A percentile compares a stretch with the other conserved stretches of the same genome.
Conservation (phyloP, 2,329 filamentous ascomycete species). For the Aspergillus versicolor region DNA sequence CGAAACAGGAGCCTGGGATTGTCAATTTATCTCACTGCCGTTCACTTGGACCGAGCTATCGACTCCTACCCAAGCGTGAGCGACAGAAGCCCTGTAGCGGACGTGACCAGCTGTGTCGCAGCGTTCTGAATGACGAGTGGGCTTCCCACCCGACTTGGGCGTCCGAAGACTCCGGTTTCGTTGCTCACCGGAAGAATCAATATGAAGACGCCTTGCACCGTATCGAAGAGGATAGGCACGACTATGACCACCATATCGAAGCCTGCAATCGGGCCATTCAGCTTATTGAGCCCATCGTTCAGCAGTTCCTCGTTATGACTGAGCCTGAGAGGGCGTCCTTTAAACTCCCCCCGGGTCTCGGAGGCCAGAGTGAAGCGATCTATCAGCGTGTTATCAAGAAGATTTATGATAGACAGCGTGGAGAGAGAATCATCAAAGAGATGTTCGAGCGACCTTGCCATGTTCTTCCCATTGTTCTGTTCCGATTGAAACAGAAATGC, state of each 20-base stretch:
- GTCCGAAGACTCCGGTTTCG: conserved; percentile 95
- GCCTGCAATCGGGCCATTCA: conserved; percentile 93
- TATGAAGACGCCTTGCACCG: conserved; percentile 92
- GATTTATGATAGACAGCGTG: conserved; percentile 83
- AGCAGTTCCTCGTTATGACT: conserved; percentile 80
- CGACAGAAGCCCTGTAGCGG: conserved; percentile 89
- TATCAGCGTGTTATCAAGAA: conserved; percentile 98
- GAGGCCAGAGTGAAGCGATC: conserved; percentile 92
- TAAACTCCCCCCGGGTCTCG: conserved; percentile 76
- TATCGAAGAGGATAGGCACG: conserved; percentile 96
- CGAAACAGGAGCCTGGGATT: conserved; percentile 69
- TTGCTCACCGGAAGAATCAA: conserved; percentile 94
- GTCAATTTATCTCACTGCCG: conserved; percentile 95
- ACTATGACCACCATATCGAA: conserved; percentile 98
- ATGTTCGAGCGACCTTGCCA: conserved; percentile 81
- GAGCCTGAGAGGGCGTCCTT: conserved; percentile 71
- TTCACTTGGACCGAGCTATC: conserved; percentile 92
- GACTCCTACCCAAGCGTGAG: conserved; percentile 85
- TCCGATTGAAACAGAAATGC: conserved; percentile 89
- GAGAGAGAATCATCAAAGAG: conserved; percentile 80
- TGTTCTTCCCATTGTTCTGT: conserved; percentile 84
- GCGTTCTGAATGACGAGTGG: conserved; percentile 96
- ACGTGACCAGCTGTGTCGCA: conserved; percentile 88
- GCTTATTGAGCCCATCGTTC: conserved; percentile 88
- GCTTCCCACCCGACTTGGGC: conserved; percentile 98